These are phyloP conservation scores for Glomus cerebriforme DNA, from an alignment of 192 early-diverging fungal genomes.

Conservation along the genomic window DNA sequence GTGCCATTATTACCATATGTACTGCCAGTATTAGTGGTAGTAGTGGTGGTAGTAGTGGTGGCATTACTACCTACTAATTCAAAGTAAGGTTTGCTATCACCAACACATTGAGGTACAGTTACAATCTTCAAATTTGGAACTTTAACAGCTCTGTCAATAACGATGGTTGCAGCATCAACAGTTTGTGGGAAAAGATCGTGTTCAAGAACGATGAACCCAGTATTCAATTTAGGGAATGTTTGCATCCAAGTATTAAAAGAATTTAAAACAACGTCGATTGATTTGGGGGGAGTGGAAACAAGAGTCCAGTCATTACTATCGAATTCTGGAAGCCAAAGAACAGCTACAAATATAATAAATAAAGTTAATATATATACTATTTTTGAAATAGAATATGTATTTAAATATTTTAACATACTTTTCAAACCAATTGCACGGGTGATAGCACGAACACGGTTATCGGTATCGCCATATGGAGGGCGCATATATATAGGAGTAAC, in stretches of 20 bases:
- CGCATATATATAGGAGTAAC: conserved; percentile 57
- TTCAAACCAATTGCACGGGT: conserved; percentile 8
- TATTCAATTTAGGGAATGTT: conserved; percentile 43
- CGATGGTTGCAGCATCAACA: conserved; percentile 47
- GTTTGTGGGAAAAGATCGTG: conserved; percentile 53
- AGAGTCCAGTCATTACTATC: conserved; percentile 56
- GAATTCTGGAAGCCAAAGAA: conserved; percentile 52
- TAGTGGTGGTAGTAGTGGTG: too few species aligned
- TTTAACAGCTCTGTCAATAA: conserved; percentile 34
- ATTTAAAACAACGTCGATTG: conserved; percentile 25
- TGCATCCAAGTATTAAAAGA: conserved; percentile 47
- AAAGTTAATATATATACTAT: conserved; percentile 19
- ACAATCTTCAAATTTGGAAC: conserved; percentile 29
- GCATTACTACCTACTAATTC: conserved; percentile 21
- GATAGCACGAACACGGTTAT: conserved; percentile 58
- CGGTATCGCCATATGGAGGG: conserved; percentile 52
- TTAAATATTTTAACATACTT: conserved; percentile 31
- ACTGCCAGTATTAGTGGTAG: too few species aligned
- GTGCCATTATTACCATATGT: too few species aligned
- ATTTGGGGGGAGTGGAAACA: conserved; percentile 4
- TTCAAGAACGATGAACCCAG: conserved; percentile 51
- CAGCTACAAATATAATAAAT: conserved; percentile 46
- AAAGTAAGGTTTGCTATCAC: conserved; percentile 39
- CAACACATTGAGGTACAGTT: conserved; percentile 41
- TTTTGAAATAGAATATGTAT: not conserved